Evolutionary conservation across 495 filamentous ascomycete genomes (phyloP).

Genomic region (Pyrenula aspistea): DNA sequence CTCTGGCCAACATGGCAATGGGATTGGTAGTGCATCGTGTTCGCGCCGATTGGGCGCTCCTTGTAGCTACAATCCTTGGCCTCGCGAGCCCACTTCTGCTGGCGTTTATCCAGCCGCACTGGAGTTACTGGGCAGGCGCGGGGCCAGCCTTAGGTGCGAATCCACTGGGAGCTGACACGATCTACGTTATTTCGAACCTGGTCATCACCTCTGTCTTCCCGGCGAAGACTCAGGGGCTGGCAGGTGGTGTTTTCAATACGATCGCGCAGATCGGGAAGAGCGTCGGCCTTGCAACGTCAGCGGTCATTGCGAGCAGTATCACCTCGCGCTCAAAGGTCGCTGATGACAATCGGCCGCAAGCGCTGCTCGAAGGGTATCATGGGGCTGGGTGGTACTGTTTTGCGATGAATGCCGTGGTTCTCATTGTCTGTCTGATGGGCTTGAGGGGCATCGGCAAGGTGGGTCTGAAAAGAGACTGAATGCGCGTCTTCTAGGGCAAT

Average conservation of each 20-base stretch:
- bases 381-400: constrained; percentile 40
- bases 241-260: constrained; percentile 50
- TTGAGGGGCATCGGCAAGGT: constrained; percentile 31
- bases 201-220: constrained; percentile 32
- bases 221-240: constrained; percentile 22
- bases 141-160: constrained; percentile 14
- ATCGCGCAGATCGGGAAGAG: constrained; percentile 41
- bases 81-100: constrained; percentile 16
- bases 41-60: constrained; percentile 10
- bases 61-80: constrained; percentile 6
- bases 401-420: constrained; percentile 9
- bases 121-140: constrained; percentile 15
- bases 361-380: constrained; percentile 37
- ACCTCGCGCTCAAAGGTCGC: constrained; percentile 7
- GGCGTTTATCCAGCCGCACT: constrained; percentile 11
- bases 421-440: constrained; percentile 6
- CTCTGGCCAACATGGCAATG: constrained; percentile 10
- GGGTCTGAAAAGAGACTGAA: constrained; percentile 30
- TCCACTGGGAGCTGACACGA: constrained; percentile 30
- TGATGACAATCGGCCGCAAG: constrained; percentile 9
- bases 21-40: constrained; percentile 12
- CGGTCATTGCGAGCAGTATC: constrained; percentile 33
- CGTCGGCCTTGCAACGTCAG: constrained; percentile 37
- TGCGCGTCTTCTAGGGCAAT: too few relatives aligned
- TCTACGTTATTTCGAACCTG: constrained; percentile 41